phyloP scores from a whole-genome alignment of 768 basidiomycete genomes.

The Neoboletus subvelutipes region DNA sequence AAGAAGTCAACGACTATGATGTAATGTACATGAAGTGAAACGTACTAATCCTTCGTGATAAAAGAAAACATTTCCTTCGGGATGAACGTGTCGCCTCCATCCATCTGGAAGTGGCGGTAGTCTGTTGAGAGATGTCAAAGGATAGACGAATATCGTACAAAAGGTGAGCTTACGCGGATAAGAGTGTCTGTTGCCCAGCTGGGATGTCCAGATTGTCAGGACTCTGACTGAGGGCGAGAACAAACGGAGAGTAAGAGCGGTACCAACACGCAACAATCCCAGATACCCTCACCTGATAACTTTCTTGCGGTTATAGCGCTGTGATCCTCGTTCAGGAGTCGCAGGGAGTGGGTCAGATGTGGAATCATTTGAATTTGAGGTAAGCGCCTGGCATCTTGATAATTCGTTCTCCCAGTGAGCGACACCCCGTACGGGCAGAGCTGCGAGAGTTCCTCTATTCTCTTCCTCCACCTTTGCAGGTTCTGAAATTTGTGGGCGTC shows the following conservation, averaged over 20 bases:
- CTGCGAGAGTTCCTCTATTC: constrained; percentile 1
- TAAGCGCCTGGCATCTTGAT: background rate
- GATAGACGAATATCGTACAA: background rate
- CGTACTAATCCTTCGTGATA: constrained; percentile 15
- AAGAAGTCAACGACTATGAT: background rate
- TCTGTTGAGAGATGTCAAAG: background rate
- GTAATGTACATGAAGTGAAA: background rate
- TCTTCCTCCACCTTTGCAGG: background rate
- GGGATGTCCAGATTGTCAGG: background rate
- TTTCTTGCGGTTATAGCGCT: constrained; percentile 6
- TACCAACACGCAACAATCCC: background rate
- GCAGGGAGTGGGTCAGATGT: background rate
- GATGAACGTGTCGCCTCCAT: constrained; percentile 15
- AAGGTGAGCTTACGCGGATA: constrained; percentile 6
- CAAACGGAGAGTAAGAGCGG: background rate
- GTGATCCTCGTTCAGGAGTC: constrained; percentile 13
- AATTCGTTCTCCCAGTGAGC: background rate
- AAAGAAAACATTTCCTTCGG: constrained; percentile 14
- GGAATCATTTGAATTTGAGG: background rate
- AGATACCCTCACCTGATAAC: background rate
- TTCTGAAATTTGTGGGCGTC: background rate
- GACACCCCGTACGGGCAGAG: background rate
- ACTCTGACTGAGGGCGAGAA: background rate
- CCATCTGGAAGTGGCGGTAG: background rate
- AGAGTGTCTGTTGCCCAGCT: constrained; percentile 6